Evolutionary conservation across 176 grass and related monocot genomes (phyloP), one percentile per base, ranked within the genome.

Genomic region (Rhynchospora breviuscula): DNA sequence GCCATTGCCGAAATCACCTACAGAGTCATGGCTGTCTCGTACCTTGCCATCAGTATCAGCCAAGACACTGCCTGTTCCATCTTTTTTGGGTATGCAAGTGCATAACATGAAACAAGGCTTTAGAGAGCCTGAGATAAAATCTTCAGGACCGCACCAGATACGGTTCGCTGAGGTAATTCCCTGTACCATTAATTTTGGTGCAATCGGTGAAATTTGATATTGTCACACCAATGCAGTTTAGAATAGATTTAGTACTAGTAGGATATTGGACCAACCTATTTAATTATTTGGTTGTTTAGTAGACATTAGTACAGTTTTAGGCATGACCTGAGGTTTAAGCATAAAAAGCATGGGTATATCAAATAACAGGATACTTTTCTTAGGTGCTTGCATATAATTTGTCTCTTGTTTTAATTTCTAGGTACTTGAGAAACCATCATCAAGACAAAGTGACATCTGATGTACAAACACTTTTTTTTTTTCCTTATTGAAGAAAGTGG

Each of bases 1-100:
- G 66, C 91, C 86, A 64, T 86, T 90, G 59, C 96, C 97, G 22
- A 99, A 88, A 89, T 93, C 97, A 84, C 97, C 97, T 86, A 95
- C 93, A 58, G 96, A 99, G 54, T 99, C 97, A 6, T 99, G 97
- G 97, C 93, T 99, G 68, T 95, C 91, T 91, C 91, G 91, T 25
- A 93, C 88, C 79, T 87, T 99, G 78, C 89, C 89, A 51, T 90
- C 88, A 23, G 89, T 96, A 58, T 83, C 75, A 18, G 81, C 84
- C n/a, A 99, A 90, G 79, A 92, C 89, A 79, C 78, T 68, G 80
- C 63, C 52, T 63, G 19, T 85, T 9, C 80, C 87, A 77, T 99
- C 91, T 80, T 91, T 99, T 86, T 89, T 99, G 80, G 97, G 93
- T 82, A 93, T 99, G 60, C 91, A 92, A 89, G 86, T 92, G 52